Evolutionary conservation across 1,284 basidiomycete species (phyloP).

Genomic region (Ganoderma lingzhi): DNA sequence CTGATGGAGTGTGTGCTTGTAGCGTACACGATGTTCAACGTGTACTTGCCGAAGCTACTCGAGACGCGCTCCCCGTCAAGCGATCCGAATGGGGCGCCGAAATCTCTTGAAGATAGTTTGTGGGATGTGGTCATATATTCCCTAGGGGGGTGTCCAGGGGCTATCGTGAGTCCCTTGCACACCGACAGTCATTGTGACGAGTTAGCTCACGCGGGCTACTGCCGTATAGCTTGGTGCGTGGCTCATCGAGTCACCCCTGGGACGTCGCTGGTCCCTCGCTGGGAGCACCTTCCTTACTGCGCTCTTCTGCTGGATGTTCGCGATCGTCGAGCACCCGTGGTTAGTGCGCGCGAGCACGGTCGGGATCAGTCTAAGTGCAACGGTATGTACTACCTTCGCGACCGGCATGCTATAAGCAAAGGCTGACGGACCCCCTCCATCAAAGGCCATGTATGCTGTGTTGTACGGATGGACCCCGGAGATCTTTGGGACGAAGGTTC

Average conservation of each 20-base stretch:
- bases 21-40: conserved; percentile 98
- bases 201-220: not conserved
- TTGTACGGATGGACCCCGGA: conserved; percentile 93
- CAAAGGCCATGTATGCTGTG: conserved; percentile 89
- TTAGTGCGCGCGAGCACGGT: conserved; percentile 82
- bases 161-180: conserved; percentile 63
- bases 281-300: conserved; percentile 86
- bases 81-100: conserved; percentile 45
- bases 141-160: conserved; percentile 88
- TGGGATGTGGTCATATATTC: conserved; percentile 88
- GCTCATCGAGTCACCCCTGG: conserved; percentile 83
- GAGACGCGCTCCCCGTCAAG: conserved; percentile 59
- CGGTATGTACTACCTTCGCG: conserved; percentile 56
- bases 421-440: not conserved
- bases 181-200: not conserved
- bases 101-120: conserved; percentile 69
- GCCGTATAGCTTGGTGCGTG: conserved; percentile 82
- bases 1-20: conserved; percentile 18
- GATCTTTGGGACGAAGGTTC: conserved; percentile 87
- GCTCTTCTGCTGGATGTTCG: conserved; percentile 81
- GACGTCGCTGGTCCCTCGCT: conserved; percentile 82
- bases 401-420: not conserved
- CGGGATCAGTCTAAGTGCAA: conserved; percentile 83
- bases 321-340: conserved; percentile 64
- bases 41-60: conserved; percentile 91